Conservation (phyloP, 306 rosid genomes). For the Pyrus pyrifolia region DNA sequence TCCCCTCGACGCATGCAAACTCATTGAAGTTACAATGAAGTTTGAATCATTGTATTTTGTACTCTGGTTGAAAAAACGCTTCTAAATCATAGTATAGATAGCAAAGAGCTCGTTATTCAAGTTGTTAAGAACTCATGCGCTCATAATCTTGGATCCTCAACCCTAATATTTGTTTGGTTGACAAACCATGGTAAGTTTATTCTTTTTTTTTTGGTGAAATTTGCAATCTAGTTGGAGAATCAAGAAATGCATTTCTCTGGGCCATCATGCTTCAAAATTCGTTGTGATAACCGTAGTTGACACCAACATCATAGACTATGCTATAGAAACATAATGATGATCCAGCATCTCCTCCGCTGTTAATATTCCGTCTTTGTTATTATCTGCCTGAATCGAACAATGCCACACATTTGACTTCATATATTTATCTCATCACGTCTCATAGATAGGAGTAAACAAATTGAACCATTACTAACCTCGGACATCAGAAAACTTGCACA, state of each 20-base stretch:
- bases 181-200: too few species aligned
- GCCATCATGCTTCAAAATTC: constrained; percentile 15
- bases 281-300: constrained; percentile 10
- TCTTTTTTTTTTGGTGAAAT: too few species aligned
- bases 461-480: constrained; percentile 37
- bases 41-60: too few species aligned
- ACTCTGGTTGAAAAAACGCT: too few species aligned
- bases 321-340: constrained; percentile 18
- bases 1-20: too few species aligned
- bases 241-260: background rate
- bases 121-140: too few species aligned
- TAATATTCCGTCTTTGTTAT: constrained; percentile 45
- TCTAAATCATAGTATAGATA: too few species aligned
- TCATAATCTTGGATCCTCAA: too few species aligned
- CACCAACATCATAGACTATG: background rate
- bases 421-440: background rate
- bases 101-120: too few species aligned
- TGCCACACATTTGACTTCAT: background rate
- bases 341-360: constrained; percentile 51
- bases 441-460: background rate
- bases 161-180: too few species aligned
- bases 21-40: too few species aligned
- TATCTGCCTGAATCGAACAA: constrained; percentile 53
- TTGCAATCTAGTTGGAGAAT: too few species aligned
- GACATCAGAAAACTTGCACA: constrained; percentile 42